Conservation (phyloP, 129 eudicot genomes). For the Arctium lappa region DNA sequence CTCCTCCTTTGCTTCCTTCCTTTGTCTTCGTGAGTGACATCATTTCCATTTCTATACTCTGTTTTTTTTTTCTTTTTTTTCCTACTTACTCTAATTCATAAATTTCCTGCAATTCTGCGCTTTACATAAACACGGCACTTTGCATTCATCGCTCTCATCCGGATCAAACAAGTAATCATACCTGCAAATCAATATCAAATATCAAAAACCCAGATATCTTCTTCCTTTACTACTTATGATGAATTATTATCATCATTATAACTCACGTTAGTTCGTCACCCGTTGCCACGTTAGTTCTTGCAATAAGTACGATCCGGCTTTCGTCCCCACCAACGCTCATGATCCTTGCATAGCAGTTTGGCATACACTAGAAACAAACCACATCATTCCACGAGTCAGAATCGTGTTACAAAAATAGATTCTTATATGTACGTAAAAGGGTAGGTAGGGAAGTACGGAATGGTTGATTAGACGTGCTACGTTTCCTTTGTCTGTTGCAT, state of each 20-base stretch:
- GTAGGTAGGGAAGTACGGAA: conserved; percentile 45
- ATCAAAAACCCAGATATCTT: neutral
- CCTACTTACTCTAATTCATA: conserved; percentile 70
- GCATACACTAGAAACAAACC: conserved; percentile 58
- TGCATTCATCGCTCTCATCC: conserved; percentile 86
- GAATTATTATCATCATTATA: neutral
- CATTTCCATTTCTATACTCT: conserved; percentile 35
- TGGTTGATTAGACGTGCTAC: conserved; percentile 93
- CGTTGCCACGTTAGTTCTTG: conserved; percentile 69
- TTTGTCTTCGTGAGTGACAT: conserved; percentile 26
- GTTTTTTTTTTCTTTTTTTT: neutral
- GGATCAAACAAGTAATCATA: conserved; percentile 97
- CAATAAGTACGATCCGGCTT: conserved; percentile 95
- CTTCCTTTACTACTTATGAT: neutral
- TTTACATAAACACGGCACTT: conserved; percentile 88
- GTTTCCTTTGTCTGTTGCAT: conserved; percentile 95
- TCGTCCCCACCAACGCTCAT: conserved; percentile 97
- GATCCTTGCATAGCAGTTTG: conserved; percentile 97
- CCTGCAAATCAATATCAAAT: conserved; percentile 36
- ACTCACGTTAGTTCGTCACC: conserved; percentile 95
- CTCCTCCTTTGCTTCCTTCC: conserved; percentile 10
- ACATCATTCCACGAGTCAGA: neutral
- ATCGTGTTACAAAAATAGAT: neutral
- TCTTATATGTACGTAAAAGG: neutral
- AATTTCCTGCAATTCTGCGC: conserved; percentile 79